These are phyloP conservation scores for Wallemia ichthyophaga DNA, from an alignment of 1,284 basidiomycete species.

Conservation along the genomic window DNA sequence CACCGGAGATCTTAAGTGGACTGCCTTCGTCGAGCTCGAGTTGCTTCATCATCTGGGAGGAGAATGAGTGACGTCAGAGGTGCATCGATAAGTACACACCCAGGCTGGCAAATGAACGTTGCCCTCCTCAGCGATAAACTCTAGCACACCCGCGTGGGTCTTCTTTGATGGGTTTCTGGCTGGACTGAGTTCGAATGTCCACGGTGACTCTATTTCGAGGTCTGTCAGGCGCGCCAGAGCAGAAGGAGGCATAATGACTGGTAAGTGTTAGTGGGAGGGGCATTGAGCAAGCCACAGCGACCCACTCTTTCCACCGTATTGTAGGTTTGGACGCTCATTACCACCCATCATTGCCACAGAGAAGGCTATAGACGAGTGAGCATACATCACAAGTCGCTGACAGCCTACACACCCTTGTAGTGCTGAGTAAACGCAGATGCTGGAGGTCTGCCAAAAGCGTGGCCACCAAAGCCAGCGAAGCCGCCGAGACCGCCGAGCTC, in stretches of 20 bases:
- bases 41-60: slow-evolving; percentile 66
- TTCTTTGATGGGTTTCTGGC: slow-evolving; percentile 47
- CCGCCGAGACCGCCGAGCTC: background rate
- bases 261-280: background rate
- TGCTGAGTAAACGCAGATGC: slow-evolving; percentile 46
- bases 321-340: slow-evolving; percentile 50
- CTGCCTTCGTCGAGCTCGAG: slow-evolving; percentile 77
- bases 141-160: slow-evolving; percentile 88
- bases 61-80: background rate
- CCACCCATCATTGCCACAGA: slow-evolving; percentile 59
- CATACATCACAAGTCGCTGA: slow-evolving; percentile 8
- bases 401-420: slow-evolving; percentile 22
- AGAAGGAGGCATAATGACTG: slow-evolving; percentile 92
- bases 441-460: slow-evolving; percentile 15
- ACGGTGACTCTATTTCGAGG: slow-evolving; percentile 70
- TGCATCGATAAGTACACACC: slow-evolving; percentile 19
- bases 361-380: slow-evolving; percentile 23
- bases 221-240: slow-evolving; percentile 54
- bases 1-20: slow-evolving; percentile 66
- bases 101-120: slow-evolving; percentile 84
- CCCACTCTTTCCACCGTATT: slow-evolving; percentile 92
- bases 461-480: slow-evolving; percentile 6
- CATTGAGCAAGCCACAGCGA: too few relatives aligned
- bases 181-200: slow-evolving; percentile 87
- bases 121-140: slow-evolving; percentile 95